Evolutionary conservation across 352 stramenopile species (phyloP).

Genomic region (Pythium pectinolyticum): DNA sequence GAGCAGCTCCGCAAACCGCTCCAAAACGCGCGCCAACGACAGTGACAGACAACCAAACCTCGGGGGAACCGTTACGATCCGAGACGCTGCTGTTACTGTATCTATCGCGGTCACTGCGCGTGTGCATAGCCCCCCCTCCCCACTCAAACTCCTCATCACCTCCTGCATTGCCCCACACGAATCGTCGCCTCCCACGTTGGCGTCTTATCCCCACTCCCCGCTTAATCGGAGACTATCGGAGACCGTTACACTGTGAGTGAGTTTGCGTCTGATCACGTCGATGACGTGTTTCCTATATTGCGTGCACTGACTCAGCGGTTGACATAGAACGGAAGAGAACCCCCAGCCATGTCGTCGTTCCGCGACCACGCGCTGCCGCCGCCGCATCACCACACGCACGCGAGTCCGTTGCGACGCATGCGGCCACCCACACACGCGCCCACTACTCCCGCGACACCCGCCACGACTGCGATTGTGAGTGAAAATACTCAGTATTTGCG

Average conservation of each 20-base stretch:
- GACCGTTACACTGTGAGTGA: too few relatives aligned
- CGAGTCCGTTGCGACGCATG: conserved; percentile 24
- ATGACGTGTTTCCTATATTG: too few relatives aligned
- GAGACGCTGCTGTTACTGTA: too few relatives aligned
- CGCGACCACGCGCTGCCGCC: conserved; percentile 12
- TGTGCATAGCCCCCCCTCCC: too few relatives aligned
- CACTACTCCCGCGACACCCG: conserved; percentile 21
- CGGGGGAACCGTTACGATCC: too few relatives aligned
- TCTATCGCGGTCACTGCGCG: too few relatives aligned
- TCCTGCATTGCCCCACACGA: too few relatives aligned
- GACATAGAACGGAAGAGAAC: not conserved
- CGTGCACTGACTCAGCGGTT: not conserved
- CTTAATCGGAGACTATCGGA: too few relatives aligned
- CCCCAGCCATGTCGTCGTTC: not conserved
- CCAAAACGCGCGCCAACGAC: conserved; percentile 21
- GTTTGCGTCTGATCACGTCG: too few relatives aligned
- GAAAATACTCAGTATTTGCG: not conserved
- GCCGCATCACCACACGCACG: conserved; percentile 23
- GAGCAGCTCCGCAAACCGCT: conserved; percentile 6
- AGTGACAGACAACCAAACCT: not conserved
- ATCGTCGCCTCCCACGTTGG: too few relatives aligned
- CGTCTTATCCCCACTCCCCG: too few relatives aligned
- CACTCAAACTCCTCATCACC: too few relatives aligned
- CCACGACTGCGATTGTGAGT: conserved; percentile 19
- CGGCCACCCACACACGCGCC: conserved; percentile 5